Conservation (phyloP, 192 early-diverging fungal genomes). For the Paraglomus brasilianum region DNA sequence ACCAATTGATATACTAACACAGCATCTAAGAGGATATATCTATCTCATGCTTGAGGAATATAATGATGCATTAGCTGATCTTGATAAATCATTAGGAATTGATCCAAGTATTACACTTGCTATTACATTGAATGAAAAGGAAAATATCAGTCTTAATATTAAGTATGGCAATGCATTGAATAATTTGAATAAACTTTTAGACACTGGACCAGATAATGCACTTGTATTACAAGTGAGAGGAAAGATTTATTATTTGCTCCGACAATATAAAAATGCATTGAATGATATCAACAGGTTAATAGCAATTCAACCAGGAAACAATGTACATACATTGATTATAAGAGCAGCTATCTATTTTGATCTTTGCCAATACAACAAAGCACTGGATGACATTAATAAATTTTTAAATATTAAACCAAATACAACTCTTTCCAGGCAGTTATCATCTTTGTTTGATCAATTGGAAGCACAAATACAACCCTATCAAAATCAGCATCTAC, state of each 20-base stretch:
- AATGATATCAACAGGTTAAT: slow-evolving; percentile 16
- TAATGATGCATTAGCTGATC: slow-evolving; percentile 7
- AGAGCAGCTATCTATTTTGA: neutral
- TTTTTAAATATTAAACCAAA: too few relatives aligned
- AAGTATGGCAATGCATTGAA: slow-evolving; percentile 13
- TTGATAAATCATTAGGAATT: too few relatives aligned
- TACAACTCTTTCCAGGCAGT: too few relatives aligned
- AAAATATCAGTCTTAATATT: too few relatives aligned
- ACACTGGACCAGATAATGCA: neutral
- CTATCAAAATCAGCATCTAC: too few relatives aligned
- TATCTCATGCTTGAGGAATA: neutral
- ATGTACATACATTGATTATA: neutral
- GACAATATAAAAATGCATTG: neutral
- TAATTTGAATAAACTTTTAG: slow-evolving; percentile 14
- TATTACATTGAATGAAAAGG: too few relatives aligned
- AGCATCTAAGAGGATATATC: neutral
- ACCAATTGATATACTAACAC: neutral
- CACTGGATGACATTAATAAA: slow-evolving; percentile 5
- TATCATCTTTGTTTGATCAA: too few relatives aligned
- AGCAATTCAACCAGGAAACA: neutral
- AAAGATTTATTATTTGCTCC: neutral
- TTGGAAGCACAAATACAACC: too few relatives aligned
- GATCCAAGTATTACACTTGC: too few relatives aligned
- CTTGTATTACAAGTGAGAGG: slow-evolving; percentile 1
- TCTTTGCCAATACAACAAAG: neutral